A percentile compares a stretch with the other conserved stretches of the same genome.
phyloP scores from a whole-genome alignment of 768 basidiomycete genomes.

The Lactifluus piperatus region DNA sequence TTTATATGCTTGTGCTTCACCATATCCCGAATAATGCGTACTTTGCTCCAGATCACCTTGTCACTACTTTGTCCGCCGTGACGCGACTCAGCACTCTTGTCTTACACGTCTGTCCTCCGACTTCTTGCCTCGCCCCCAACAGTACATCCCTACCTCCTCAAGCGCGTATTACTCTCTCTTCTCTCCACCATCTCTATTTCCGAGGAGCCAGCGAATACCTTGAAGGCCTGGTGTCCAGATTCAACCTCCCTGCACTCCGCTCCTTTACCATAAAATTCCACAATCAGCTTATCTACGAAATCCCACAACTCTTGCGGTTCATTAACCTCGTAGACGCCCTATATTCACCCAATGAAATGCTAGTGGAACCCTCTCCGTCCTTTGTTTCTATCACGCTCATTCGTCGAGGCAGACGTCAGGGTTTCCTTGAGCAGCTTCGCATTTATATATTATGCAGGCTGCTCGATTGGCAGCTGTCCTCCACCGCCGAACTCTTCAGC shows the following conservation, averaged over 20 bases:
- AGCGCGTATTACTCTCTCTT: background rate
- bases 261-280: background rate
- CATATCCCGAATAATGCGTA: background rate
- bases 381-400: background rate
- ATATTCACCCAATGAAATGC: background rate
- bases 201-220: slow-evolving; percentile 1
- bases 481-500: background rate
- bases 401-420: no score
- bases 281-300: background rate
- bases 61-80: background rate
- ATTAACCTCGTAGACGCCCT: background rate
- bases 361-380: background rate
- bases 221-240: background rate
- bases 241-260: background rate
- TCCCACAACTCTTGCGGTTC: background rate
- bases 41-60: background rate
- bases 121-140: background rate
- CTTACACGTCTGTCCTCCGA: background rate
- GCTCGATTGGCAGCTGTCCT: background rate
- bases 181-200: background rate
- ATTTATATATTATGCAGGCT: background rate
- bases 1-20: background rate
- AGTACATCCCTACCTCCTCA: background rate
- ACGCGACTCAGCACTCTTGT: background rate
- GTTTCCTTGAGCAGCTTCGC: no score